phyloP scores from a whole-genome alignment of 306 rosid genomes.

The Pterocarpus santalinus region DNA sequence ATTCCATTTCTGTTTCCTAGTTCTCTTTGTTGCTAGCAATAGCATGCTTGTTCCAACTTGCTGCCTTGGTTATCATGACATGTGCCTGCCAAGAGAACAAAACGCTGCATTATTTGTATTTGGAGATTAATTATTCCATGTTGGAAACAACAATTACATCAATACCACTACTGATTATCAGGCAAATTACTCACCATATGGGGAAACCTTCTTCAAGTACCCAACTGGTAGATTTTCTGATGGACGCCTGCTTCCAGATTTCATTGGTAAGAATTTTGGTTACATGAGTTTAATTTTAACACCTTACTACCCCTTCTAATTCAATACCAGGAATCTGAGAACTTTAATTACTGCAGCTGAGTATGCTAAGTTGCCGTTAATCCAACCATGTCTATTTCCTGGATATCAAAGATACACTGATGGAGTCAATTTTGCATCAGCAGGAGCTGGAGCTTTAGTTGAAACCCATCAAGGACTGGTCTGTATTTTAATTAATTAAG shows the following conservation, averaged over 20 bases:
- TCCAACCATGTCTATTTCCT: slow-evolving; percentile 51
- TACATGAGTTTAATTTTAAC: no score
- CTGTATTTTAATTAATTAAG: neutral
- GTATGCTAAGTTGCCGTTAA: slow-evolving; percentile 43
- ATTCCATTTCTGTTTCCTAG: neutral
- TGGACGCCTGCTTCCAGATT: slow-evolving; percentile 56
- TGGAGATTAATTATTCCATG: slow-evolving; percentile 56
- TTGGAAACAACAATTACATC: slow-evolving; percentile 59
- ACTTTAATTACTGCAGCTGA: slow-evolving; percentile 46
- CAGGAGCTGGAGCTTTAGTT: slow-evolving; percentile 44
- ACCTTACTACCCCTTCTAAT: no score
- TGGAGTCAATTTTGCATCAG: slow-evolving; percentile 60
- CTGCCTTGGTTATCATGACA: neutral
- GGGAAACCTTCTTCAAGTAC: slow-evolving; percentile 52
- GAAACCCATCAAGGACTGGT: slow-evolving; percentile 27
- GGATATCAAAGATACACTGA: neutral
- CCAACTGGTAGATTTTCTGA: slow-evolving; percentile 56
- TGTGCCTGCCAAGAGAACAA: neutral
- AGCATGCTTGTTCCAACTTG: neutral
- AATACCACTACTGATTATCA: neutral
- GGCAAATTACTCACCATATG: slow-evolving; percentile 53
- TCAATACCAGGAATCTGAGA: no score
- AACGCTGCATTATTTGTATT: slow-evolving; percentile 53
- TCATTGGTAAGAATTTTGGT: slow-evolving; percentile 39
- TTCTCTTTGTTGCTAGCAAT: neutral